Conservation (phyloP, 179 eudicot genomes). For the Carnegiea gigantea region DNA sequence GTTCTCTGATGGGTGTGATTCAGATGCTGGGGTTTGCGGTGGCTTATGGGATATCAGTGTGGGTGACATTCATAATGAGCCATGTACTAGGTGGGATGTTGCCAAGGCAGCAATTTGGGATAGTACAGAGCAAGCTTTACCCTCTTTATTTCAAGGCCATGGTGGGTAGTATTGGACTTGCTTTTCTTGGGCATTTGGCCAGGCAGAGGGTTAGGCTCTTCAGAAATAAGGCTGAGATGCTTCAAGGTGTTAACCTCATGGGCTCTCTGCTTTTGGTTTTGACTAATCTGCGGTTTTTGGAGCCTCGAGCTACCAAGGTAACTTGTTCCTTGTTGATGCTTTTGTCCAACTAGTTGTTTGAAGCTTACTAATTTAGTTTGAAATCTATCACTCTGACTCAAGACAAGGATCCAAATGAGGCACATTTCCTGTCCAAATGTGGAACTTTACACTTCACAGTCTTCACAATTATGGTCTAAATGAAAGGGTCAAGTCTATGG, state of each 20-base stretch:
- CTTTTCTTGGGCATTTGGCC: slow-evolving; percentile 55
- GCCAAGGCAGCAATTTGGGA: slow-evolving; percentile 64
- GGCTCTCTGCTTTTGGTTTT: slow-evolving; percentile 39
- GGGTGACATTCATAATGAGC: slow-evolving; percentile 85
- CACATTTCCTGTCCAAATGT: no score
- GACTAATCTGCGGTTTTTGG: slow-evolving; percentile 58
- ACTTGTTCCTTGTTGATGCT: neutral
- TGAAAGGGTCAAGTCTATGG: no score
- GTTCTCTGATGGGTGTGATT: slow-evolving; percentile 29
- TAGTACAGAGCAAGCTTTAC: slow-evolving; percentile 75
- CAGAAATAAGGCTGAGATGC: slow-evolving; percentile 21
- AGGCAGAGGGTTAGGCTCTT: slow-evolving; percentile 25
- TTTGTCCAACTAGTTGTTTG: neutral
- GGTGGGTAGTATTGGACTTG: slow-evolving; percentile 52
- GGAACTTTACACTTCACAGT: no score
- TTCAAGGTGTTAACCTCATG: slow-evolving; percentile 44
- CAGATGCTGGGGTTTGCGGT: slow-evolving; percentile 55
- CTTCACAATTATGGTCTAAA: no score
- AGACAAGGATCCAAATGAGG: no score
- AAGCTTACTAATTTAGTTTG: no score
- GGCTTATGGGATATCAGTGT: slow-evolving; percentile 64
- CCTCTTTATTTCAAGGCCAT: slow-evolving; percentile 69
- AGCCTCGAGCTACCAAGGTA: slow-evolving; percentile 87
- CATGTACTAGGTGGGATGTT: slow-evolving; percentile 53
- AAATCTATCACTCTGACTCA: no score